Percentiles rank a stretch among this genome's conserved stretches.
Evolutionary conservation across 176 grass and related monocot species (phyloP).

Genomic region (Carex scoparia): DNA sequence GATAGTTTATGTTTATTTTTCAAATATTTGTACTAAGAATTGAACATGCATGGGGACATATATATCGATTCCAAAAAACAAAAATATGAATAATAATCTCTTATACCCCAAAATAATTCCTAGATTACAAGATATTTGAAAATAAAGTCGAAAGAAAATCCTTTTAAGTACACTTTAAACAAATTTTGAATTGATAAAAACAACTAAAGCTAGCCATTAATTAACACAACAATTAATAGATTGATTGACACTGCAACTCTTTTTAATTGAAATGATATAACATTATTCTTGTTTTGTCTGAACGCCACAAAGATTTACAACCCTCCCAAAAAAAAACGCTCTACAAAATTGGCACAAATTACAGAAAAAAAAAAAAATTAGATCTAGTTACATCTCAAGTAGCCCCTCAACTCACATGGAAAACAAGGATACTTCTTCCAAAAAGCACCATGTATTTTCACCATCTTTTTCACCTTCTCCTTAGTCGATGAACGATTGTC

Average conservation of each 20-base stretch:
- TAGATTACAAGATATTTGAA: background rate
- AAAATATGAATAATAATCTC: background rate
- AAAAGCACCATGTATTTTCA: constrained; percentile 42
- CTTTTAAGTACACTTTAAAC: background rate
- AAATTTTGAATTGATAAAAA: background rate
- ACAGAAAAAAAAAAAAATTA: background rate
- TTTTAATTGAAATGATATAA: background rate
- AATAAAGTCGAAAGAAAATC: background rate
- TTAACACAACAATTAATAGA: background rate
- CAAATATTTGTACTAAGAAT: too few species aligned
- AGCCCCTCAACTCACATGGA: constrained; percentile 49
- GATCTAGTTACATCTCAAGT: constrained; percentile 31
- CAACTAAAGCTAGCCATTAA: background rate
- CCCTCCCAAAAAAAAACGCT: background rate
- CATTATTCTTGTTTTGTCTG: background rate
- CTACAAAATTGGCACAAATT: background rate
- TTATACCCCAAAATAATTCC: background rate
- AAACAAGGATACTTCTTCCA: constrained; percentile 82
- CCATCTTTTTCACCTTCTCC: constrained; percentile 51
- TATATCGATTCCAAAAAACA: background rate
- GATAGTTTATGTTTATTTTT: too few species aligned
- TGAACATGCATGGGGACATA: background rate
- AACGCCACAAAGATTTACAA: background rate
- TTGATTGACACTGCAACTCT: background rate
- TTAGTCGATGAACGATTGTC: constrained; percentile 46